Base-by-base conservation (phyloP, 2,329 filamentous ascomycete genomes). In the Xylaria multiplex region DNA sequence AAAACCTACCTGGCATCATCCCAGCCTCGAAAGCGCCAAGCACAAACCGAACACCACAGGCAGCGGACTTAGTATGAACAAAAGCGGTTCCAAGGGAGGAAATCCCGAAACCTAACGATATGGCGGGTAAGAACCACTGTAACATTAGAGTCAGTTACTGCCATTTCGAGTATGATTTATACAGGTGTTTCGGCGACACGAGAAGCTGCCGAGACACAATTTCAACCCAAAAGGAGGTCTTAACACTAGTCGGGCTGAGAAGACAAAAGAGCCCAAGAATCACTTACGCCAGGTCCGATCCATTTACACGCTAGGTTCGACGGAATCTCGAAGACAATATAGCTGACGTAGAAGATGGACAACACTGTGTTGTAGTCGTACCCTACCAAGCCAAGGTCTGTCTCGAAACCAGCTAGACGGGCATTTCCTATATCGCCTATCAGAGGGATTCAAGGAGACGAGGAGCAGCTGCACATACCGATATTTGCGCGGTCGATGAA, bases 301-400 rank as follows among this genome's bases (percentile, higher is more conserved):
- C 83, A 88, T 76, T 93, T 93, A 81, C 90, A 92, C 19, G 82
- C 77, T 65, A 93, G 83, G 69, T 88, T 93, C 62, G 83, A 83
- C 0, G 91, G 90, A 48, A 93, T 90, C 76, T 92, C 87, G 70
- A 91, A 91, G 54, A 92, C 30, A 71, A 92, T 91, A 77, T 93
- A 93, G 7, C 86, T 87, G 74, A 93, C 83, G 77, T 91, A 93
- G 79, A 93, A 93, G 69, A 88, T 75, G 13, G 89, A 89, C 2
- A 93, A 82, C 2, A 92, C 81, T 30, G 79, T 78, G 73, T 93
- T 93, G 80, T 92, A 93, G 74, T 91, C 89, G 73, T 90, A 88
- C 30, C 84, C 84, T 13, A 75, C 77, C 62, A 93, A 77, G 0
- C 79, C 74, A 0, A 93, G 82, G 59, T 91, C 90, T 40, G 80